Conservation (phyloP, 2,329 filamentous ascomycete genomes). For the Arthrobotrys sinensis region DNA sequence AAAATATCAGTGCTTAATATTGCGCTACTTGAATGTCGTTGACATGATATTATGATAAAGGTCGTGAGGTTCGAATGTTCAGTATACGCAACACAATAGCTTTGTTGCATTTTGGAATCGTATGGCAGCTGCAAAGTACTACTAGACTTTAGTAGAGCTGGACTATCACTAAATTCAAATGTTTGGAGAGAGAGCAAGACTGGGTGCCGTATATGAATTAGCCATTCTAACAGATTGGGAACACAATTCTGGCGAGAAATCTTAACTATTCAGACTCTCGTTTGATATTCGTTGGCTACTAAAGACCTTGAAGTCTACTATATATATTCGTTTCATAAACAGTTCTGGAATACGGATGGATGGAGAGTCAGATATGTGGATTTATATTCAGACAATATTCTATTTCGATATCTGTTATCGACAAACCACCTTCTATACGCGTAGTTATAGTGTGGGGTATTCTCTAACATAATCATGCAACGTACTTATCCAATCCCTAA, state of each 20-base stretch:
- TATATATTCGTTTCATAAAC: not conserved
- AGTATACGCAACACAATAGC: not conserved
- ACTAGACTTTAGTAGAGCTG: no score
- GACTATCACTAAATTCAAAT: no score
- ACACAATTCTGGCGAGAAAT: no score
- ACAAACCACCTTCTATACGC: not conserved
- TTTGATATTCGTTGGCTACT: no score
- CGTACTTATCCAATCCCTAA: not conserved
- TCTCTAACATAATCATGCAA: not conserved
- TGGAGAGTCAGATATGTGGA: not conserved
- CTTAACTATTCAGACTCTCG: no score
- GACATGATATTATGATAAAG: not conserved
- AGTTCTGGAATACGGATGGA: not conserved
- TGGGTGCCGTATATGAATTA: no score
- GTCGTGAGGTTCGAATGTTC: not conserved
- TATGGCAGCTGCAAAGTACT: no score
- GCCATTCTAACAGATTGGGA: not conserved
- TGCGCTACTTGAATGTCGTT: not conserved
- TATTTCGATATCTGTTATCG: not conserved
- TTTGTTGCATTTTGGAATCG: conserved; percentile 5
- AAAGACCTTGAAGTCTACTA: no score
- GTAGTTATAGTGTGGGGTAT: not conserved
- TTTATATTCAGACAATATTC: not conserved
- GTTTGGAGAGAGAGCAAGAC: no score
- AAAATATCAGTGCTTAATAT: no score